Evolutionary conservation across 192 early-diverging fungal species (phyloP), one percentile per base, ranked within the genome.

Genomic region (Ambispora gerdemannii): DNA sequence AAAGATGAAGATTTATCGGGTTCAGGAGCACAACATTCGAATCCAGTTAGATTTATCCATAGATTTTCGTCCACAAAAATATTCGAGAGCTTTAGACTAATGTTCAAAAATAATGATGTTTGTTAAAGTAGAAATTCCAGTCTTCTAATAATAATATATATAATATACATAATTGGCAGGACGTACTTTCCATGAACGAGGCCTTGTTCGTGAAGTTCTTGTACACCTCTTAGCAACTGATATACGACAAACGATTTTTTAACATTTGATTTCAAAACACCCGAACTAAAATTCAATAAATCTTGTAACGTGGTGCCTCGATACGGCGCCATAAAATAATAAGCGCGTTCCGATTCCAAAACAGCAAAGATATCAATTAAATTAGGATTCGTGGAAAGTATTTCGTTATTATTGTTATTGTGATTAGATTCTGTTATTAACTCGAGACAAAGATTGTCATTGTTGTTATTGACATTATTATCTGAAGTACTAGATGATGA

Each of bases 201-300:
- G 4, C 88, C 88, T 52, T 74, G 67, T n/a, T 67, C 65, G 50
- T 89, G 88, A 22, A 88, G 63, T 27, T 74, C 77, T 22, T 78
- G 78, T 10, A 86, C 50, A 3, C 77, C 73, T 60, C 78, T 78
- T 19, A 87, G 50, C 2, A 89, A 47, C 72, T 89, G 88, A 53
- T 83, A 89, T 1, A 85, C 70, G 11, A 89, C 55, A 71, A 89
- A 89, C 4, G 80, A 77, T 43, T 87, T 87, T 55, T 84, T 87
- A n/a, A 83, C 72, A 38, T 83, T 82, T 0, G 83, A 83, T 63
- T 78, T 79, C 10, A 87, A 72, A 19, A 83, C 78, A 35, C 83
- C 85, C 0, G 83, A 81, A 72, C 83, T 87, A 53, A 81, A 87
- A n/a, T 76, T 81, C 38, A 87, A 74, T 3, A 87, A 53, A 72